Evolutionary conservation across 805 yeast genomes (phyloP).

Genomic region (Teunomyces panamensis): DNA sequence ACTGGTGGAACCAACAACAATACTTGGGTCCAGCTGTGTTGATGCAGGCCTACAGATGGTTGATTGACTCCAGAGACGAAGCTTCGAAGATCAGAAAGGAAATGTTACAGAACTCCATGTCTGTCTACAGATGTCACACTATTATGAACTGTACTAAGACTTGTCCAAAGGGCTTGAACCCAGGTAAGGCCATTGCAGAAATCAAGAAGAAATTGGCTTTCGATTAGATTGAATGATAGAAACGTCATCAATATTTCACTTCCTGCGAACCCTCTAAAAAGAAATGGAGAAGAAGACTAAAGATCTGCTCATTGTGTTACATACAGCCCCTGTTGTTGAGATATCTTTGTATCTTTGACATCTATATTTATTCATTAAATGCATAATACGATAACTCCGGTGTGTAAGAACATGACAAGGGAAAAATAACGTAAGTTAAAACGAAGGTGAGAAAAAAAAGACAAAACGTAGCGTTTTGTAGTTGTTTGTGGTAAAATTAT

Average conservation of each 20-base stretch:
- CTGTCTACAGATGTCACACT: slow-evolving; percentile 97
- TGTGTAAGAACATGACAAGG: neutral
- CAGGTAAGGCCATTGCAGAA: slow-evolving; percentile 96
- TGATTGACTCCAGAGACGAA: slow-evolving; percentile 94
- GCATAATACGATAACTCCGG: slow-evolving; percentile 4
- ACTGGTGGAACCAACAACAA: slow-evolving; percentile 99
- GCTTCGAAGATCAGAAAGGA: slow-evolving; percentile 78
- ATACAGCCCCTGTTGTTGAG: slow-evolving; percentile 1
- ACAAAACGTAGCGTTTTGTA: neutral
- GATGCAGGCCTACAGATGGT: slow-evolving; percentile 99
- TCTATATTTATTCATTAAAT: slow-evolving; percentile 3
- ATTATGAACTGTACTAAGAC: slow-evolving; percentile 98
- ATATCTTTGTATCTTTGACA: slow-evolving; percentile 1
- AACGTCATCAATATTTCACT: no score
- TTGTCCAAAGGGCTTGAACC: slow-evolving; percentile 98
- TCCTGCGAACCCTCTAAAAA: neutral
- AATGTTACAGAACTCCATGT: slow-evolving; percentile 95
- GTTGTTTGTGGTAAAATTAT: neutral
- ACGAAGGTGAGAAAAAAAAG: neutral
- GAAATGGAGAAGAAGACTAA: neutral
- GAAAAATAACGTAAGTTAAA: no score
- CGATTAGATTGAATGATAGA: slow-evolving; percentile 36
- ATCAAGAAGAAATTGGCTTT: slow-evolving; percentile 91
- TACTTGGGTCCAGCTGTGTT: slow-evolving; percentile 98
- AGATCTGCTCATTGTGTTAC: neutral